A percentile compares a stretch with the other conserved stretches of the same genome.
phyloP scores from a whole-genome alignment of 257 asterid genomes.

The Cynanchum wilfordii region DNA sequence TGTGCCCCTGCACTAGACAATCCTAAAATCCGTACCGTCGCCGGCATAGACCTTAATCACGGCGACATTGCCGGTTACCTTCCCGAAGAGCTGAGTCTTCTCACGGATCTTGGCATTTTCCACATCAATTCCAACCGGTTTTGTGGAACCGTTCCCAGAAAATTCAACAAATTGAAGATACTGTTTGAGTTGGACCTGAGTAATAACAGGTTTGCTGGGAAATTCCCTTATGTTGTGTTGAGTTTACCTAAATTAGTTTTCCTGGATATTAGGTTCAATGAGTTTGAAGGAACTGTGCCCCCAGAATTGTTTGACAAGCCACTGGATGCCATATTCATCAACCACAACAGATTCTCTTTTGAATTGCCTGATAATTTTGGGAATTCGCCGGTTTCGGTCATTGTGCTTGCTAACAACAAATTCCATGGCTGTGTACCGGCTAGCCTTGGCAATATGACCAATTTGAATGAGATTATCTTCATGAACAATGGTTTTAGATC shows the following conservation, averaged over 20 bases:
- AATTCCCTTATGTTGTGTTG: conserved; percentile 75
- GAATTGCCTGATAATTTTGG: conserved; percentile 88
- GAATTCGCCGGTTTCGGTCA: conserved; percentile 84
- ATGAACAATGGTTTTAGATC: conserved; percentile 71
- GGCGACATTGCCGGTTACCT: conserved; percentile 88
- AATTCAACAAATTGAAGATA: conserved; percentile 43
- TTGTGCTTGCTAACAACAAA: conserved; percentile 64
- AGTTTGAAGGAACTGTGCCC: conserved; percentile 83
- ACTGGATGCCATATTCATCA: conserved; percentile 75
- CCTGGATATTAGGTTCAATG: conserved; percentile 68
- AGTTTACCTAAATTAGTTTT: conserved; percentile 52
- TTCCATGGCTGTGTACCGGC: conserved; percentile 86
- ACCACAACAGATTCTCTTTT: conserved; percentile 64
- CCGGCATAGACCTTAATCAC: conserved; percentile 81
- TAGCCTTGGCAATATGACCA: conserved; percentile 71
- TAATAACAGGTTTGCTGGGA: conserved; percentile 84
- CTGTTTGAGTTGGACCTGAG: conserved; percentile 79
- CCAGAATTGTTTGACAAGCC: conserved; percentile 63
- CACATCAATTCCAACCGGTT: conserved; percentile 80
- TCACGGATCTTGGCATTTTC: conserved; percentile 73
- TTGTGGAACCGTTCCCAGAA: conserved; percentile 65
- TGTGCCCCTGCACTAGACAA: conserved; percentile 72
- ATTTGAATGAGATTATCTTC: conserved; percentile 59
- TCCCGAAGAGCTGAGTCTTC: conserved; percentile 77
- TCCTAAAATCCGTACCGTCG: conserved; percentile 49